Base-by-base conservation (phyloP, 208 protist genomes). In the Trypanosoma caninum region DNA sequence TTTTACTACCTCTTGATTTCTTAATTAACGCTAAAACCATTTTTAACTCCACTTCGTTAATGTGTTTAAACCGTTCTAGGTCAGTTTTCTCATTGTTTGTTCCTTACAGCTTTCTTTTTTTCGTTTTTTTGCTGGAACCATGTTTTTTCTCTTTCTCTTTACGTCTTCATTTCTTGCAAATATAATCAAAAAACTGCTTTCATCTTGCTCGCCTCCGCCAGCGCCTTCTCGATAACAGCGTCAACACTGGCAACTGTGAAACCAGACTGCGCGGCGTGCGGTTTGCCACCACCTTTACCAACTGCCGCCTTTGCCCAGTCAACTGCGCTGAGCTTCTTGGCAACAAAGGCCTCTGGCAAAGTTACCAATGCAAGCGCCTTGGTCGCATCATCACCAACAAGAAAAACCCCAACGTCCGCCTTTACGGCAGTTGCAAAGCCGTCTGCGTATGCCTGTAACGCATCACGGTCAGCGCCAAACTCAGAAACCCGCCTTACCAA, bases 251-350 rank as follows among this genome's bases (percentile, higher is more conserved):
- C 60, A 37, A 73, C 74, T 25, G 78, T 63, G 33, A 96, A 61
- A 27, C 91, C 91, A 1, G 84, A 87, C 73, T 97, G 91, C 9
- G 91, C 91, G n/a, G 79, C 74, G 58, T 84, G 77, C 46, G 86
- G 79, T 71, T 97, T 97, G 33, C 91, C 91, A 28, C 91, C 91
- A 41, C 91, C 91, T 69, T 97, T 97, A 34, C 91, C 91, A 28
- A 88, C 75, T 9, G 82, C 75, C 9, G 80, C 51, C 78, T 94
- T 94, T 11, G 79, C 76, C 89, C 91, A 97, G 42, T 71, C 48
- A 31, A 94, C 80, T 9, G 91, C 91, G 66, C 74, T 87, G 48
- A 91, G 56, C 73, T 92, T 92, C 72, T 86, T 93, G 35, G 56
- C 72, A n/a, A 86, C 76, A 20, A 89, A 76, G 20, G 67, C 80